Evolutionary conservation across 1,284 basidiomycete species (phyloP), one percentile per base, ranked within the genome.

Genomic region (Xerocomus amazonicus): DNA sequence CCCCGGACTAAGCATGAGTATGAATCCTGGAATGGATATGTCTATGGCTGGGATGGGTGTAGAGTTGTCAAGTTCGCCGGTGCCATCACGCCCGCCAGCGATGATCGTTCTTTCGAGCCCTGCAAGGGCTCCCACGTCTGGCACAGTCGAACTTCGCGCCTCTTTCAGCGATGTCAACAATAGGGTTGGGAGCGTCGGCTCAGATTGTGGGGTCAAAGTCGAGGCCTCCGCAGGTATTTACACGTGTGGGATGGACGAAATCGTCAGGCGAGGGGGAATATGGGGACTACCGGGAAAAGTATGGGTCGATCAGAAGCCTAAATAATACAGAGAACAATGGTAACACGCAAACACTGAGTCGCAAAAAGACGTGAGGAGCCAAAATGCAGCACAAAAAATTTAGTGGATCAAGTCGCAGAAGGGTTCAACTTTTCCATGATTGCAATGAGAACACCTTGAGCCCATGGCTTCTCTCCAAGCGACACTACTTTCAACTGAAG

Each of bases 1-100:
- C 23, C 64, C 64, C 16, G 64, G 64, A 14, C 23, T 66, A 45
- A 68, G 64, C 32, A 66, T 69, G 64, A 68, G 67, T 35, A 69
- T 66, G 63, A 65, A 62, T 38, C 49, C 61, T 31, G 54, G 54
- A 5, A 60, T 69, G 50, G 63, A 63, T 23, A 60, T 62, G 4
- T 51, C 59, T 12, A 68, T 65, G 46, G 54, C 54, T 6, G 64
- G 59, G 32, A 67, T 64, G 50, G 53, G 48, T 12, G 61, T 65
- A 34, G 51, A 48, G 36, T 35, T 64, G 29, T 55, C 57, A n/a
- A 61, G 41, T 37, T 55, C 67, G 0, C 58, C 60, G 6, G 56
- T 55, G 13, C 52, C 64, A 6, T 65, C 56, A 3, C 61, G 55
- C 27, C 60, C 61, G 31, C 54, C 60, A 10, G 54, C 67, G 35